Conservation (phyloP, 805 yeast species). For the Kluyveromyces nonfermentans region DNA sequence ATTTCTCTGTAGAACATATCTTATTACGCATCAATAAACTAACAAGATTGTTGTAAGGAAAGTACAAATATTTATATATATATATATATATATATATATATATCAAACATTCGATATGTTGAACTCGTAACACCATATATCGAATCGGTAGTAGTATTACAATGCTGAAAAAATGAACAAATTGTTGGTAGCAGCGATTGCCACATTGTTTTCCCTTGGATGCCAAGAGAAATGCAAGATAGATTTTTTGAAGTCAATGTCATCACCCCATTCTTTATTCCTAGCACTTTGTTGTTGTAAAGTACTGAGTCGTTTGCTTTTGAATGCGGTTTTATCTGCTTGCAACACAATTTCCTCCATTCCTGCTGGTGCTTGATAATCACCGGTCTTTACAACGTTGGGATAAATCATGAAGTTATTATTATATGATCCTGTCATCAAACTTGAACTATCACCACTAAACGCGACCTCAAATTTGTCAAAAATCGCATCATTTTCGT, state of each 20-base stretch:
- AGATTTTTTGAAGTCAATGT: constrained; percentile 89
- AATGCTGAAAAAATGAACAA: constrained; percentile 74
- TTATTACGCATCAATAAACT: not conserved
- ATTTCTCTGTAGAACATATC: too few species aligned
- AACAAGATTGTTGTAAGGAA: not conserved
- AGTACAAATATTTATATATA: not conserved
- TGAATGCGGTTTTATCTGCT: constrained; percentile 97
- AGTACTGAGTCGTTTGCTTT: constrained; percentile 36
- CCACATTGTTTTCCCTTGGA: constrained; percentile 92
- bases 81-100: not conserved
- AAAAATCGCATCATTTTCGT: constrained; percentile 96
- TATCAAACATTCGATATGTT: not conserved
- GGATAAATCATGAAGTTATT: constrained; percentile 97
- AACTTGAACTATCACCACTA: constrained; percentile 82
- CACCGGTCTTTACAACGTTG: constrained; percentile 45
- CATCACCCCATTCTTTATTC: constrained; percentile 46
- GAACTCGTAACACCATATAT: not conserved
- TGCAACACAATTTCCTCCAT: constrained; percentile 67
- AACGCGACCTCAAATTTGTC: constrained; percentile 97
- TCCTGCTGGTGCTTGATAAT: constrained; percentile 10
- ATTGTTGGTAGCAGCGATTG: constrained; percentile 97
- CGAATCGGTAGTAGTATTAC: constrained; percentile 23
- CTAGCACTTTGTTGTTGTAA: constrained; percentile 35
- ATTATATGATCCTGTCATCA: constrained; percentile 96
- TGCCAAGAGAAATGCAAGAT: constrained; percentile 97